Base-by-base conservation (phyloP, 371 early-diverging fungal species). In the Saksenaea oblongispora region DNA sequence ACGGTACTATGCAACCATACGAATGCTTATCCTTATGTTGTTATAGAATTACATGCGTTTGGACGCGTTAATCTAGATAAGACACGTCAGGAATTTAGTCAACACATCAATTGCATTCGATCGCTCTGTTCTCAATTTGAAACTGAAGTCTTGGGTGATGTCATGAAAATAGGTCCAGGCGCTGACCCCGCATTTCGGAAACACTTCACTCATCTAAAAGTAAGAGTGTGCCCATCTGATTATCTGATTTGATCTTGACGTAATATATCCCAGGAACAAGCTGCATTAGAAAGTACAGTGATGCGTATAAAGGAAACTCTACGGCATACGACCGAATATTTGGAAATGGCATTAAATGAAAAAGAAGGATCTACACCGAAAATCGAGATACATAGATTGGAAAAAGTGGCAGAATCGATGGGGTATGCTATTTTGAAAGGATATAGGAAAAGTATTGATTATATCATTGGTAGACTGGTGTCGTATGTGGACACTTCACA, bases 111-210 rank as follows among this genome's bases (percentile, higher is more conserved):
- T 13, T 69, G 71, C 2, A 82, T 86, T 47, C 84, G 87, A 26
- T 74, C 83, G 15, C 74, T 83, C 17, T 84, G 87, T 36, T 78
- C 83, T 10, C 84, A 84, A 39, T 86, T 86, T 54, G 85, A 84
- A 54, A 80, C 80, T 8, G 85, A 84, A 62, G 85, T 84, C 0
- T 61, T 86, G 18, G 82, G 83, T n/a, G 85, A 86, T 66, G 83
- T 84, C 8, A 75, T 84, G 62, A 84, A 80, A 42, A 78, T 82
- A 64, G 83, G 87, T 11, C 78, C 75, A 3, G 84, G 85, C 1
- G 81, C 77, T 17, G 80, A 82, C 54, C 73, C 84, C 17, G 76
- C 84, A 1, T 82, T 86, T 54, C 70, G 80, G 17, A 86, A 83
- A 59, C 85, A 86, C 61, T 80, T 84, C 37, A 80, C 83, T 2